Base-by-base conservation (phyloP, 441 rosid species). In the Omphalea diandra region DNA sequence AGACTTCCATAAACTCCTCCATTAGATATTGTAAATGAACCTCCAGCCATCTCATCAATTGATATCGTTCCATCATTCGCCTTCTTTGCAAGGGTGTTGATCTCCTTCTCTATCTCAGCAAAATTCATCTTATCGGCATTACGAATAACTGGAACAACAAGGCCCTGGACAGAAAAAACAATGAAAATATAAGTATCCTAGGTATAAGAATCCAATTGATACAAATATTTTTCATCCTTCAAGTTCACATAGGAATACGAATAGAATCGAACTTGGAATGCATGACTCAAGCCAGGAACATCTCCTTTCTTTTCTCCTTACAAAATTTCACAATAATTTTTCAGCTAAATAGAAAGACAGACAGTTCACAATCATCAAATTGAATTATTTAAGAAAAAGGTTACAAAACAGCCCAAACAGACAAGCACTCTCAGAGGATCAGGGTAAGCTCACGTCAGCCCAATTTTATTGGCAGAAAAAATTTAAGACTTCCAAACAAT, bases 1-100 rank as follows among this genome's bases (percentile, higher is more conserved):
- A 94, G 97, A 81, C 98, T 94, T 75, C 98, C 98, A 59, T 94
- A 94, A 65, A 94, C 97, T 71, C 98, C 98, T 67, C 98, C 98
- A 49, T 94, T 94, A 7, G 98, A 94, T 78, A 94, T 84, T 3
- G 98, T 94, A 82, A 94, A 92, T 38, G 98, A 84, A 59, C 98
- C 98, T 72, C 98, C 98, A 18, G 99, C 97, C 98, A 94, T 94
- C 77, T 94, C 97, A 71, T 94, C 99, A 36, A 94, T 92, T 72
- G 97, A 94, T 66, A 92, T 85, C 26, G 94, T 81, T 69, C 99
- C 98, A 77, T 89, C 97, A 75, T 60, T 89, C 72, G 99, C 99
- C 77, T 92, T 92, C 86, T 89, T 94, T 12, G 98, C 98, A 64
- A 92, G 96, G 49, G 85, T 79, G 77, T 92, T 94, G 70, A 92